These are phyloP conservation scores for Trichoderma aggressivum DNA, from an alignment of 2,329 filamentous ascomycete species.

Conservation along the genomic window DNA sequence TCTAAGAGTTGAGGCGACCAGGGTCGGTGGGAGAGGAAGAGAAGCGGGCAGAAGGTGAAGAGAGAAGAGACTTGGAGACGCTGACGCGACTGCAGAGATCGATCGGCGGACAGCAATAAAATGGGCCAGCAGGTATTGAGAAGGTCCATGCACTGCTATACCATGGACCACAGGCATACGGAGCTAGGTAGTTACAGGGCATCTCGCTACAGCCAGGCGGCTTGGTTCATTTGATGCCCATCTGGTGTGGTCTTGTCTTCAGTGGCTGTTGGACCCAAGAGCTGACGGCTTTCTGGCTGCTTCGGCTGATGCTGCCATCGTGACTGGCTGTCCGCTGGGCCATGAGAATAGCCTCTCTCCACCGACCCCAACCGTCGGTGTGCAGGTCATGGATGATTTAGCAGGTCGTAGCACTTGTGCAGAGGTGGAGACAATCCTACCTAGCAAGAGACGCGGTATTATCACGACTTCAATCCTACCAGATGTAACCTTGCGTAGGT, in stretches of 20 bases:
- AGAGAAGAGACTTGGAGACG: background rate
- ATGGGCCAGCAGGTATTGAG: background rate
- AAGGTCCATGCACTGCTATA: background rate
- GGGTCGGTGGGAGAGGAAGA: background rate
- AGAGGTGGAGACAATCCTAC: background rate
- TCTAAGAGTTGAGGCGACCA: background rate
- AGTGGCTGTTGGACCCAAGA: background rate
- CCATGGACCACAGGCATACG: background rate
- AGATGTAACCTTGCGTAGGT: background rate
- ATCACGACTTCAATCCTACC: too few species aligned
- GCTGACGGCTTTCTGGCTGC: background rate
- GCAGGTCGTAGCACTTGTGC: background rate
- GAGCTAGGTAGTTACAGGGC: background rate
- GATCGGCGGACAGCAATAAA: slow-evolving; percentile 14
- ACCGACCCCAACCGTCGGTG: slow-evolving; percentile 2
- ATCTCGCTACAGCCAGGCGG: background rate
- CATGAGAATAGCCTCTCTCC: background rate
- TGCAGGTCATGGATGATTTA: background rate
- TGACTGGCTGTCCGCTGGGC: background rate
- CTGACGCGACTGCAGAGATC: slow-evolving; percentile 16
- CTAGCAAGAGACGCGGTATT: too few species aligned
- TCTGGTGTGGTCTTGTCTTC: too few species aligned
- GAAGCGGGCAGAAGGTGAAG: background rate
- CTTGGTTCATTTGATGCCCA: background rate
- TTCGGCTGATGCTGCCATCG: background rate